phyloP scores from a whole-genome alignment of 306 rosid genomes.

The Trifolium fragiferum region DNA sequence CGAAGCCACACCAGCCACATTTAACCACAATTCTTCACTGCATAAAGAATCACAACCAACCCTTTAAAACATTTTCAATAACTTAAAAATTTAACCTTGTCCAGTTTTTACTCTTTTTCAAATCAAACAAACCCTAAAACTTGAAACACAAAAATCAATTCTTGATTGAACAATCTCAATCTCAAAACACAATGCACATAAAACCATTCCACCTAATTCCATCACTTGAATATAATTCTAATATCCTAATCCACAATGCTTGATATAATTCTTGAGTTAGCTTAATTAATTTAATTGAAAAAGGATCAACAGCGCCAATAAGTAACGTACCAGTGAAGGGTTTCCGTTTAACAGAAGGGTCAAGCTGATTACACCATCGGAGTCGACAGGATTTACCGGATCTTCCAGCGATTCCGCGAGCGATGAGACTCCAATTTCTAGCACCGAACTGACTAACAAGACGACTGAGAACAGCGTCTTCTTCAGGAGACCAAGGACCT shows the following conservation, averaged over 20 bases:
- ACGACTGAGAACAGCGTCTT: conserved; percentile 78
- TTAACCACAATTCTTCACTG: not conserved
- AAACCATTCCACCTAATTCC: not conserved
- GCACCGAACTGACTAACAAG: conserved; percentile 91
- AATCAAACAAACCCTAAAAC: conserved; percentile 15
- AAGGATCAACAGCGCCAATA: not conserved
- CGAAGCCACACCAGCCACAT: not conserved
- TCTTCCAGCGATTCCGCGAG: conserved; percentile 87
- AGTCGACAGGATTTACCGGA: conserved; percentile 98
- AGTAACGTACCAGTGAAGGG: conserved; percentile 71
- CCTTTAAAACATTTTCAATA: not conserved
- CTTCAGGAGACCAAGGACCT: conserved; percentile 96
- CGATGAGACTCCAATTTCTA: conserved; percentile 90
- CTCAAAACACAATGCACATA: not conserved
- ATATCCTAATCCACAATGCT: not conserved
- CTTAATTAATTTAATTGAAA: not conserved
- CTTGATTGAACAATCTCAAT: not conserved
- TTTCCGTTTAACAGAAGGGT: conserved; percentile 90
- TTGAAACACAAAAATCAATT: not conserved
- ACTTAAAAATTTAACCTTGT: not conserved
- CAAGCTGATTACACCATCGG: conserved; percentile 97
- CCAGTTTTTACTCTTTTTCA: not conserved
- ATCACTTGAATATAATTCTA: not conserved
- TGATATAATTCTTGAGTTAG: not conserved
- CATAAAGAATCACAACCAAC: not conserved